A percentile compares a stretch with the other conserved stretches of the same genome.
These are phyloP conservation scores for Spencermartinsiella ligniputridi DNA, from an alignment of 1,139 yeast genomes.

Conservation along the genomic window DNA sequence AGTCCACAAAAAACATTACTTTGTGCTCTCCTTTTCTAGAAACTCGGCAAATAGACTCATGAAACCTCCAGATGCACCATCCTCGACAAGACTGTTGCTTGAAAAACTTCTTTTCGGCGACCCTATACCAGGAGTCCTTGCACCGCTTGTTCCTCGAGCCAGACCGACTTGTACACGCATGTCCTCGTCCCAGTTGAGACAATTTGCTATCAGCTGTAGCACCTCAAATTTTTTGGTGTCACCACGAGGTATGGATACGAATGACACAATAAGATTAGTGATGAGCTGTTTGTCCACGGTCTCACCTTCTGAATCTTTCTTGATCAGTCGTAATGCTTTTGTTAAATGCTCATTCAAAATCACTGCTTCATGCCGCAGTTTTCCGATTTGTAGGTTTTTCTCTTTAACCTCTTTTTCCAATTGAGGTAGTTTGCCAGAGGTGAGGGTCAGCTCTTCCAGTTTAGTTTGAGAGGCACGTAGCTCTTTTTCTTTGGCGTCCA, in stretches of 20 bases:
- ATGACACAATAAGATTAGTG: conserved; percentile 79
- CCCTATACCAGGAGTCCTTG: conserved; percentile 14
- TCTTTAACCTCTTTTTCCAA: conserved; percentile 58
- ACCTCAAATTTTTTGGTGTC: conserved; percentile 95
- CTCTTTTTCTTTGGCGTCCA: conserved; percentile 24
- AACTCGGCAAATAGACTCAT: conserved; percentile 88
- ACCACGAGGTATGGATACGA: conserved; percentile 82
- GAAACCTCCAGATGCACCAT: conserved; percentile 57
- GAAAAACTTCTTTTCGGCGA: conserved; percentile 20
- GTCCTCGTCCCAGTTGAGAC: conserved; percentile 83
- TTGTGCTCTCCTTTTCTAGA: conserved; percentile 59
- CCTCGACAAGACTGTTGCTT: conserved; percentile 14
- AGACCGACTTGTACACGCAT: conserved; percentile 82
- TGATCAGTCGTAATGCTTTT: conserved; percentile 78
- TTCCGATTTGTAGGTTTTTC: conserved; percentile 78
- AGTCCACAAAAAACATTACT: background rate
- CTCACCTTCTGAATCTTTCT: conserved; percentile 66
- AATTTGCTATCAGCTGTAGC: conserved; percentile 73
- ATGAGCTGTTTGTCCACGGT: conserved; percentile 83
- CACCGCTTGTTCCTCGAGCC: conserved; percentile 38
- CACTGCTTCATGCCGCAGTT: conserved; percentile 92
- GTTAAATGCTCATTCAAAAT: conserved; percentile 90
- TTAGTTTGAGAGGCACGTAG: conserved; percentile 10
- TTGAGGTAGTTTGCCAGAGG: conserved; percentile 28
- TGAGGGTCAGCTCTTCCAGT: conserved; percentile 24